Base-by-base conservation (phyloP, 306 rosid genomes). In the Castanea sativa region DNA sequence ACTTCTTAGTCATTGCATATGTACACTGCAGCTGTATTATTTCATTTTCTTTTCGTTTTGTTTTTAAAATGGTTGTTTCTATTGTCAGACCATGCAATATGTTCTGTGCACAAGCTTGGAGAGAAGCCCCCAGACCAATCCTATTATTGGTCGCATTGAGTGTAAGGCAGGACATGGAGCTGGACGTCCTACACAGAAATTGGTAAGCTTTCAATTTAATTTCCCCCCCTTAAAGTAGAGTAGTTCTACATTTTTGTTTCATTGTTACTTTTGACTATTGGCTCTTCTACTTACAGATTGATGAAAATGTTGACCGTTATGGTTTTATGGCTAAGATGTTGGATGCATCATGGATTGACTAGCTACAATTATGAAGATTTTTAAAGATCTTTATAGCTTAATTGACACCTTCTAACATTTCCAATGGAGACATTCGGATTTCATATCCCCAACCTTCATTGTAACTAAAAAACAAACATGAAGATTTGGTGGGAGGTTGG, bases 131-230 rank as follows among this genome's bases (percentile, higher is more conserved):
- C 98, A 92, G 79, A 88, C 89, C 11, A 95, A 93, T 79, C 97
- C 98, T 4, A 92, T 95, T 63, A 85, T 95, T 61, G 99, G 91
- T 77, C 98, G 98, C 78, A 92, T 92, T 23, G 99, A 95, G 84
- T 84, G 97, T 55, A 95, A 95, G 84, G 98, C 99, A 10, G 99
- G 92, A 20, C 92, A 89, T 60, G 92, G 92, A 78, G 89, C 86
- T 10, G 99, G 99, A 23, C 98, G 93, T 45, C 93, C 99, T n/a
- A 93, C 96, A 2, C 89, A 95, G 88, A 95, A 95, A 88, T 75
- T 78, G 92, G 99, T 90, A 77, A 87, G 41, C 52, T 27, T 29
- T 12, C 5, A 49, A 38, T 32, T 1, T 32, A 57, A 49, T 11
- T 49, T 2, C 0, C 15, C 16, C 16, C 16, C 5, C 1, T 49